A percentile compares a stretch with the other conserved stretches of the same genome.
phyloP scores from a whole-genome alignment of 331 rosid species.

The Ulmus americana region DNA sequence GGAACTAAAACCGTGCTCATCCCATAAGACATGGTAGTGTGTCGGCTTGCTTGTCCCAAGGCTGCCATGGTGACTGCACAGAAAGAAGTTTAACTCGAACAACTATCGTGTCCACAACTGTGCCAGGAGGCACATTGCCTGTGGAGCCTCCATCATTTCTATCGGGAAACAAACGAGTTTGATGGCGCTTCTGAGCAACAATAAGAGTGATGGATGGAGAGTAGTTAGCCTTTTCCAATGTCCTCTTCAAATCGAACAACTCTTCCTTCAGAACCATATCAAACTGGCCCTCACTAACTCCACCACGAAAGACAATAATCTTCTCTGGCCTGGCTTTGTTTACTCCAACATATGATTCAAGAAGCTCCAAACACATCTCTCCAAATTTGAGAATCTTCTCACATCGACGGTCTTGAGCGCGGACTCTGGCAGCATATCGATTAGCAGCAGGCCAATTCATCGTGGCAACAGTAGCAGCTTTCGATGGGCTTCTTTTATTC shows the following conservation, averaged over 20 bases:
- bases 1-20: conserved; percentile 60
- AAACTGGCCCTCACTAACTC: conserved; percentile 72
- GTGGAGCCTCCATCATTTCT: conserved; percentile 33
- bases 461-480: conserved; percentile 71
- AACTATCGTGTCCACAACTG: conserved; percentile 60
- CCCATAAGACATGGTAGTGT: conserved; percentile 71
- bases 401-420: conserved; percentile 40
- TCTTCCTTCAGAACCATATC: conserved; percentile 89
- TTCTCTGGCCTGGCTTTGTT: conserved; percentile 46
- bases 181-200: conserved; percentile 75
- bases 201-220: conserved; percentile 56
- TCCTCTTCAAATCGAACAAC: conserved; percentile 46
- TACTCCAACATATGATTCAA: conserved; percentile 30
- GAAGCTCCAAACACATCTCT: conserved; percentile 55
- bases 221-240: conserved; percentile 29
- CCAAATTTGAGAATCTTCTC: conserved; percentile 58
- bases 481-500: conserved; percentile 49
- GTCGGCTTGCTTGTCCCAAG: conserved; percentile 84
- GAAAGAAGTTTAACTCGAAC: conserved; percentile 68
- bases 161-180: conserved; percentile 55
- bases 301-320: conserved; percentile 64
- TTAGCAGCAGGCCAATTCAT: conserved; percentile 79
- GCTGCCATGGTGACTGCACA: conserved; percentile 65
- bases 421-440: conserved; percentile 65
- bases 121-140: conserved; percentile 58